phyloP scores from a whole-genome alignment of 2,329 filamentous ascomycete genomes.

The Graphium sp. region DNA sequence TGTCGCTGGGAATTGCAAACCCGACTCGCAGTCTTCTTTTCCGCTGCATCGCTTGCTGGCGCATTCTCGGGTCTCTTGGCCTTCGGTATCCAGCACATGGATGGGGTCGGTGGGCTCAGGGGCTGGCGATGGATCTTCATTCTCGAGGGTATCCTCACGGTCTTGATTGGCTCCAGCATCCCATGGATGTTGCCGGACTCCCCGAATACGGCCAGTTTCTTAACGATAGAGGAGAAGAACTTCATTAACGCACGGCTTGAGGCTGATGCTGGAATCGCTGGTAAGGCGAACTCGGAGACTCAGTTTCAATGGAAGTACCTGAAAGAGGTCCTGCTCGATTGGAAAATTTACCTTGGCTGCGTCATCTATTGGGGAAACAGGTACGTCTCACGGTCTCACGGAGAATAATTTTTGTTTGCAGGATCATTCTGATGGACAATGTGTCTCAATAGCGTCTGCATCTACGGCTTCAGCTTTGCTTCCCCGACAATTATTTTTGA shows the following conservation, averaged over 20 bases:
- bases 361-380: constrained; percentile 41
- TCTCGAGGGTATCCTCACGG: constrained; percentile 52
- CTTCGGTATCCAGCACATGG: constrained; percentile 53
- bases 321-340: constrained; percentile 56
- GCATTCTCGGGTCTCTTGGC: constrained; percentile 61
- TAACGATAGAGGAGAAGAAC: not conserved
- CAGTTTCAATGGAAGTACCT: constrained; percentile 63
- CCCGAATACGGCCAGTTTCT: constrained; percentile 46
- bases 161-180: constrained; percentile 46
- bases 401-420: not conserved
- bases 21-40: constrained; percentile 61
- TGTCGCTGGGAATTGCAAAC: constrained; percentile 37
- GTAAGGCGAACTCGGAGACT: constrained; percentile 45
- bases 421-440: not conserved
- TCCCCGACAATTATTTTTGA: constrained; percentile 4
- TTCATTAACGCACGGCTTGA: constrained; percentile 44
- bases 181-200: constrained; percentile 69
- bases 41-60: constrained; percentile 62
- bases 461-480: constrained; percentile 4
- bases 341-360: constrained; percentile 54
- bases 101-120: constrained; percentile 39
- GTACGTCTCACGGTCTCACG: not conserved
- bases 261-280: constrained; percentile 28
- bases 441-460: constrained; percentile 1
- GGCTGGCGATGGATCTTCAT: constrained; percentile 55